Conservation (phyloP, 2,329 filamentous ascomycete genomes). For the Dothidotthia symphoricarpi region DNA sequence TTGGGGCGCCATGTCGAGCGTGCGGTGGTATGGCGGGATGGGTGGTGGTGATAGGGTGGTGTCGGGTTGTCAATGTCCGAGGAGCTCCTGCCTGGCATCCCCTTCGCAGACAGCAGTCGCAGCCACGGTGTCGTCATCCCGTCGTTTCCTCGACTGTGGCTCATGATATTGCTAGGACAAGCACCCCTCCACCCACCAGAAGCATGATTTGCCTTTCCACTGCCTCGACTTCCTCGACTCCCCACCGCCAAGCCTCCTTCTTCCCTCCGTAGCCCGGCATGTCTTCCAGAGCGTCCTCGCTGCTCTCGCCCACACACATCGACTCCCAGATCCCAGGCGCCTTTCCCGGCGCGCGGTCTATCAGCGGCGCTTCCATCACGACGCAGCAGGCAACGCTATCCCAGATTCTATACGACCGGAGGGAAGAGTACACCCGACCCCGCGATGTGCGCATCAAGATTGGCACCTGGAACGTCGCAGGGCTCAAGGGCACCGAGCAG, state of each 20-base stretch:
- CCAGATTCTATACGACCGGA: conserved; percentile 66
- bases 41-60: not conserved
- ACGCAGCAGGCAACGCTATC: conserved; percentile 51
- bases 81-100: conserved; percentile 4
- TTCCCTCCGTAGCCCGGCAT: conserved; percentile 21
- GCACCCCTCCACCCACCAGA: no score
- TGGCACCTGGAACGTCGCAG: conserved; percentile 93
- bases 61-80: conserved; percentile 4
- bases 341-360: conserved; percentile 42
- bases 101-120: no score
- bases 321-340: conserved; percentile 51
- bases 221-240: not conserved
- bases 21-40: not conserved
- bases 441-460: conserved; percentile 81
- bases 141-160: no score
- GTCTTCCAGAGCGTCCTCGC: conserved; percentile 24
- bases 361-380: conserved; percentile 28
- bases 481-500: conserved; percentile 78
- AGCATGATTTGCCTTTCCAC: not conserved
- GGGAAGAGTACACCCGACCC: conserved; percentile 73
- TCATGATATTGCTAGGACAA: no score
- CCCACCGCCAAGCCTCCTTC: conserved; percentile 2
- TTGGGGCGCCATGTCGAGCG: conserved; percentile 33
- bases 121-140: no score
- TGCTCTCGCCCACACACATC: conserved; percentile 32